phyloP scores from a whole-genome alignment of 495 filamentous ascomycete species.

The Penicillium ucsense region DNA sequence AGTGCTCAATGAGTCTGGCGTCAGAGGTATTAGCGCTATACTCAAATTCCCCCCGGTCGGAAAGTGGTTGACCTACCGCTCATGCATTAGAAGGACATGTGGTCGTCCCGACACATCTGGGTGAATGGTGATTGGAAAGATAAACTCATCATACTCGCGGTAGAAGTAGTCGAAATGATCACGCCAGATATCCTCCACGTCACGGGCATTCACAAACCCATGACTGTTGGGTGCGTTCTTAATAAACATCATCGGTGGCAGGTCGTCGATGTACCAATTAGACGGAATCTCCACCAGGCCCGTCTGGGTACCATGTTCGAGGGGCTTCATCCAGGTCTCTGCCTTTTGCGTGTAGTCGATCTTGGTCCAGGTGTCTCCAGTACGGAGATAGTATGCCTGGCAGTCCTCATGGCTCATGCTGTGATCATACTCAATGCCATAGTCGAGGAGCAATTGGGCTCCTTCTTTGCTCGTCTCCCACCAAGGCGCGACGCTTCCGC shows the following conservation, averaged over 20 bases:
- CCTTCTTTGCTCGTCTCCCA: conserved; percentile 61
- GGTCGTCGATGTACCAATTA: conserved; percentile 59
- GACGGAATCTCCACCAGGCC: conserved; percentile 56
- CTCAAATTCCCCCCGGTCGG: neutral
- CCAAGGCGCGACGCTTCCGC: conserved; percentile 54
- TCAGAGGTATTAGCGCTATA: neutral
- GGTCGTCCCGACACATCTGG: conserved; percentile 57
- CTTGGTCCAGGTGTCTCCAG: conserved; percentile 49
- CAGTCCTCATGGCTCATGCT: conserved; percentile 58
- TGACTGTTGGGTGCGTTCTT: conserved; percentile 48
- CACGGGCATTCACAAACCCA: conserved; percentile 48
- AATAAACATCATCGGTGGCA: conserved; percentile 53
- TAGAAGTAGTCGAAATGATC: conserved; percentile 64
- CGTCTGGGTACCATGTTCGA: conserved; percentile 40
- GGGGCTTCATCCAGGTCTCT: conserved; percentile 57
- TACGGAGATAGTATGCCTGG: conserved; percentile 52
- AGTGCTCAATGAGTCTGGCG: conserved; percentile 51
- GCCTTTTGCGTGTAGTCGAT: conserved; percentile 51
- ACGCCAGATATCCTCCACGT: conserved; percentile 46
- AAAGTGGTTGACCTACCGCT: conserved; percentile 18
- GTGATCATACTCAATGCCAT: conserved; percentile 63
- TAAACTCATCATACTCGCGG: conserved; percentile 56
- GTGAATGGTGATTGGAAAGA: conserved; percentile 61
- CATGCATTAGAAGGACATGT: conserved; percentile 57
- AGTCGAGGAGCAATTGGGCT: conserved; percentile 53